These are phyloP conservation scores for Wallacemonas sp. DNA, from an alignment of 208 protist genomes.

Conservation along the genomic window DNA sequence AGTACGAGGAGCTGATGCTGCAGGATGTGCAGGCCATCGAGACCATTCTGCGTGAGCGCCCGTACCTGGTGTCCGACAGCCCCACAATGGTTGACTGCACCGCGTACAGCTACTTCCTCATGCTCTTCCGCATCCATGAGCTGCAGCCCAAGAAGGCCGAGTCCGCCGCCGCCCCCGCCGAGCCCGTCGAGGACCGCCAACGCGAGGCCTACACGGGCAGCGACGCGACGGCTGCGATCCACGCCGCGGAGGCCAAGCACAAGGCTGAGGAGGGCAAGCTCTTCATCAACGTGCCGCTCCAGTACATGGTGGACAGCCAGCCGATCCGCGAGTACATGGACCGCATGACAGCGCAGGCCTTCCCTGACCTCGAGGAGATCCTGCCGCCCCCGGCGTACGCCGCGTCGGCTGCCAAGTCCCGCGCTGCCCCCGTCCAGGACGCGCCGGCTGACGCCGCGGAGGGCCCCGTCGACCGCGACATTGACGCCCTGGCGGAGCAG, in stretches of 20 bases:
- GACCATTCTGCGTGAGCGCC: conserved; percentile 12
- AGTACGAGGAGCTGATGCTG: conserved; percentile 24
- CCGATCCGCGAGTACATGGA: conserved; percentile 18
- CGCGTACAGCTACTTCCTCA: conserved; percentile 16
- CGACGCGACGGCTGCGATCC: no score
- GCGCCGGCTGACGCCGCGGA: not conserved
- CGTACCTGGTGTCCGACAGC: not conserved
- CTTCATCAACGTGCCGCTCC: conserved; percentile 16
- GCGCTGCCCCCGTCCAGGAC: not conserved
- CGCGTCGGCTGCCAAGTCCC: not conserved
- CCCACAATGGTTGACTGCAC: conserved; percentile 15
- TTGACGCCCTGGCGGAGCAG: conserved; percentile 7
- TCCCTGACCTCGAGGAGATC: conserved; percentile 19
- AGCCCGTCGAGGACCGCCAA: no score
- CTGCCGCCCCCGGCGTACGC: not conserved
- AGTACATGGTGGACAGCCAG: conserved; percentile 19
- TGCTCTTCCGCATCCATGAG: conserved; percentile 10
- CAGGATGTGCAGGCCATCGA: conserved; percentile 25
- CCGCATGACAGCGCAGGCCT: conserved; percentile 11
- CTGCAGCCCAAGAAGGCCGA: not conserved
- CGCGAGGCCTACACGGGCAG: no score
- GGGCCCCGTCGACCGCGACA: conserved; percentile 4
- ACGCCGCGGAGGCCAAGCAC: no score
- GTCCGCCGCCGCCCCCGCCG: not conserved
- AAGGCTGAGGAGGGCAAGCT: not conserved